Evolutionary conservation across 768 basidiomycete species (phyloP).

Genomic region (Tylopilus sp.): DNA sequence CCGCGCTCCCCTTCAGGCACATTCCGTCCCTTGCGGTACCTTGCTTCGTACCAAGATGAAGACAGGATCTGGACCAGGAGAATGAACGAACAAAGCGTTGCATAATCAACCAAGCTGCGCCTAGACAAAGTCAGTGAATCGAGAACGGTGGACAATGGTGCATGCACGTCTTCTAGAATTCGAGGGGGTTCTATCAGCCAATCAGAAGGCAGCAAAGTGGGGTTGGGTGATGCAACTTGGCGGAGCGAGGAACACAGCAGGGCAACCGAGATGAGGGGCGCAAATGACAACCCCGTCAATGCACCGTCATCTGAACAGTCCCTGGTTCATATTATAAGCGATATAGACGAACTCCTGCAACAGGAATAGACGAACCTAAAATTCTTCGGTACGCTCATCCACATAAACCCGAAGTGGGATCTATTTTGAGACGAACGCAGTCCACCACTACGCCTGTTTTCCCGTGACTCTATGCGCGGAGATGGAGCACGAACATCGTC

Average conservation of each 20-base stretch:
- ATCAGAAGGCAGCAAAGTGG: constrained; percentile 44
- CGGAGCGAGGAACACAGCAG: constrained; percentile 54
- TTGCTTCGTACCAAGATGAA: constrained; percentile 71
- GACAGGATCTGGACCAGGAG: constrained; percentile 76
- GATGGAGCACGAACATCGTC: constrained; percentile 29
- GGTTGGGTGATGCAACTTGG: constrained; percentile 29
- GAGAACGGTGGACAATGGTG: constrained; percentile 43
- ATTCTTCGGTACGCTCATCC: constrained; percentile 91
- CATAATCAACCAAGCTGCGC: constrained; percentile 72
- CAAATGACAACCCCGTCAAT: constrained; percentile 78
- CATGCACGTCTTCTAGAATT: constrained; percentile 43
- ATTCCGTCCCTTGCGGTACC: constrained; percentile 38
- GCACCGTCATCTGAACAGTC: constrained; percentile 84
- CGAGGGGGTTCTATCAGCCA: constrained; percentile 82
- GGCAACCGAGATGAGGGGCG: constrained; percentile 73
- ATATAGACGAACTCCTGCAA: not conserved
- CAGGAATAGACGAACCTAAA: constrained; percentile 52
- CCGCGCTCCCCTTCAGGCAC: constrained; percentile 65
- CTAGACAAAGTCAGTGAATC: constrained; percentile 65
- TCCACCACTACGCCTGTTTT: constrained; percentile 38
- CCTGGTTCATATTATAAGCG: constrained; percentile 42
- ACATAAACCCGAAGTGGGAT: constrained; percentile 66
- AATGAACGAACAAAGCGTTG: constrained; percentile 77
- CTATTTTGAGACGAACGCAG: constrained; percentile 34
- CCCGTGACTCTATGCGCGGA: constrained; percentile 48